Evolutionary conservation across 2,329 filamentous ascomycete genomes (phyloP).

Genomic region (Davidsoniella australis): DNA sequence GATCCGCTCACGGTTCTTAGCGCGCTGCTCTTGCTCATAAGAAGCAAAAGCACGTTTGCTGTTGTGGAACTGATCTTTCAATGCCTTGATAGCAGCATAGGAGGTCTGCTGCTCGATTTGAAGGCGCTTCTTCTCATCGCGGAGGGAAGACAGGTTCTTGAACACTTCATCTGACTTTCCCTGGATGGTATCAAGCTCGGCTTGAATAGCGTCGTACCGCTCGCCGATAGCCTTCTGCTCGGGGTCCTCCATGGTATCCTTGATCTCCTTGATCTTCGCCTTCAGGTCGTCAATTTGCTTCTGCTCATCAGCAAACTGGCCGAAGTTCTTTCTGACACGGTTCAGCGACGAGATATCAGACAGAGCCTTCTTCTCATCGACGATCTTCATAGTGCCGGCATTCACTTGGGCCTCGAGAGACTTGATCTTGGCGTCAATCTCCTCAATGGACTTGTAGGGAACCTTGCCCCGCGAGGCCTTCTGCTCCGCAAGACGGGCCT

Average conservation of each 20-base stretch:
- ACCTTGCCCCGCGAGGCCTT: constrained; percentile 70
- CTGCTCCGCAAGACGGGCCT: constrained; percentile 69
- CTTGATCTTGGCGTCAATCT: constrained; percentile 70
- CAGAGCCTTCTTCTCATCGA: constrained; percentile 92
- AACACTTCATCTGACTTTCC: constrained; percentile 79
- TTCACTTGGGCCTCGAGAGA: constrained; percentile 73
- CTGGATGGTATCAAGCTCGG: constrained; percentile 79
- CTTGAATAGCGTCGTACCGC: constrained; percentile 68
- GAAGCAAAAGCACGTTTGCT: constrained; percentile 67
- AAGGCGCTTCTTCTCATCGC: constrained; percentile 71
- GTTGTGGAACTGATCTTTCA: constrained; percentile 80
- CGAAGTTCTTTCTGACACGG: constrained; percentile 84
- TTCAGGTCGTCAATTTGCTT: constrained; percentile 80
- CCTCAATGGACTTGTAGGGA: constrained; percentile 72
- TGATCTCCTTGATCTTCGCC: constrained; percentile 73
- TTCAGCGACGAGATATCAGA: constrained; percentile 65
- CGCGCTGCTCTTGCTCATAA: constrained; percentile 69
- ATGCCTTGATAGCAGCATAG: constrained; percentile 60
- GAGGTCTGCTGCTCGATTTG: constrained; percentile 78
- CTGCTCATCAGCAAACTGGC: constrained; percentile 65
- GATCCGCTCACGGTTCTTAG: constrained; percentile 58
- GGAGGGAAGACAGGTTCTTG: constrained; percentile 70
- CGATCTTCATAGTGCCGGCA: constrained; percentile 78
- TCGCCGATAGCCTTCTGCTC: constrained; percentile 79
- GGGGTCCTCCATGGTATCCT: constrained; percentile 78